These are phyloP conservation scores for Aspergillus puulaauensis DNA, from an alignment of 2,329 filamentous ascomycete species.

Conservation along the genomic window DNA sequence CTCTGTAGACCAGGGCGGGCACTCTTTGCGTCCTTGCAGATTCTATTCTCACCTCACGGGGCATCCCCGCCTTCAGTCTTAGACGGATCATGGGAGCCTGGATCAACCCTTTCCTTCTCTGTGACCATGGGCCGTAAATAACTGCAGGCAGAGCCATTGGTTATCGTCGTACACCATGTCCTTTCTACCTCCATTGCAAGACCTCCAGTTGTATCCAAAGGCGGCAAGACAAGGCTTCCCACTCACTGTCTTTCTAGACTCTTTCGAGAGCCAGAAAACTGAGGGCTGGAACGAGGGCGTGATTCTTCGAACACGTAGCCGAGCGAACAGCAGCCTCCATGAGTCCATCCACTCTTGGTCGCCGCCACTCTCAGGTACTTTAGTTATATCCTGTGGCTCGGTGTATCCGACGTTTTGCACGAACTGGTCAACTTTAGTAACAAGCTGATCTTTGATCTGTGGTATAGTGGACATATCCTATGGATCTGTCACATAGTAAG, in stretches of 20 bases:
- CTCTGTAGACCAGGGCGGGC: too few relatives aligned
- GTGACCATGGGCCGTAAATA: not conserved
- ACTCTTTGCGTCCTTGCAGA: too few relatives aligned
- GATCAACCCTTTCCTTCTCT: not conserved
- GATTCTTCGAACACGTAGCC: not conserved
- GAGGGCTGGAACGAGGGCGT: not conserved
- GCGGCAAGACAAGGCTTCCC: not conserved
- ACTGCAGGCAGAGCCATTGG: not conserved
- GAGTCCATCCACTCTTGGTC: not conserved
- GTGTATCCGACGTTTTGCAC: not conserved
- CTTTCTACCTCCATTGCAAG: not conserved
- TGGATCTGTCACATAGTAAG: slow-evolving; percentile 18
- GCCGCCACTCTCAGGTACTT: not conserved
- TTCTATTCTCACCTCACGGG: too few relatives aligned
- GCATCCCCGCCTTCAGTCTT: not conserved
- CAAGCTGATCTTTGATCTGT: slow-evolving; percentile 1
- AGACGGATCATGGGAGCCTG: not conserved
- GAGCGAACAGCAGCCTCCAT: not conserved
- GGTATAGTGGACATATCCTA: slow-evolving; percentile 12
- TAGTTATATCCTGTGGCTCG: not conserved
- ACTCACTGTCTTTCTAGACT: not conserved
- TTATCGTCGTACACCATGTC: not conserved
- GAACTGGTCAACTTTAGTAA: not conserved
- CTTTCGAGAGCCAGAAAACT: not conserved
- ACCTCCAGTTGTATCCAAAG: not conserved